Percentiles rank a stretch among this genome's conserved stretches.
Conservation (phyloP, 2,329 filamentous ascomycete species). For the Furcasterigmium sp. region DNA sequence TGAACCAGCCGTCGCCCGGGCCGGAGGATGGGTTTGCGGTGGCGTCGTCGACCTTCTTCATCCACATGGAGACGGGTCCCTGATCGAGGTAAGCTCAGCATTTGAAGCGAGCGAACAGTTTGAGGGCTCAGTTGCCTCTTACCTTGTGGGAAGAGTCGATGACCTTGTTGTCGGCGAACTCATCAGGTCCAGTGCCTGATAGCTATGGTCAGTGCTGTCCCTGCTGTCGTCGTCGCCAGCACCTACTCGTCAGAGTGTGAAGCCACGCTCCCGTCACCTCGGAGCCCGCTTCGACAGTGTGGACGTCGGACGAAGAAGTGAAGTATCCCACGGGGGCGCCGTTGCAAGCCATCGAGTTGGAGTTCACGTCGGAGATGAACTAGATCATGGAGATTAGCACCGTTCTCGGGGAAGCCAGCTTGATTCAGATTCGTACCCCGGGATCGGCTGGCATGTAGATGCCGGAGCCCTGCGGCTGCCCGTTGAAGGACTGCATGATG, state of each 20-base stretch:
- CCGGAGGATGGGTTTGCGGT: slow-evolving; percentile 33
- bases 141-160: neutral
- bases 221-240: too few relatives aligned
- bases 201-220: too few relatives aligned
- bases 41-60: slow-evolving; percentile 48
- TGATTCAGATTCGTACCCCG: neutral
- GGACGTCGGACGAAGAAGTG: slow-evolving; percentile 30
- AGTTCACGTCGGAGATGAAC: slow-evolving; percentile 45
- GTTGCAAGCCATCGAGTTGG: slow-evolving; percentile 51
- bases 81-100: neutral
- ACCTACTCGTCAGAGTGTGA: neutral
- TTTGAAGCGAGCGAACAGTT: neutral
- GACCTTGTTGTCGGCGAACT: slow-evolving; percentile 42
- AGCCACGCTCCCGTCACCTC: slow-evolving; percentile 29
- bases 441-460: neutral
- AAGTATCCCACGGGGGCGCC: slow-evolving; percentile 30
- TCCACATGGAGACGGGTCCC: slow-evolving; percentile 43
- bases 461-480: neutral
- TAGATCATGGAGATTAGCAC: neutral
- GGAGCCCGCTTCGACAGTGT: slow-evolving; percentile 45
- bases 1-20: slow-evolving; percentile 17
- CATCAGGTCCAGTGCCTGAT: slow-evolving; percentile 47
- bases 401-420: too few relatives aligned
- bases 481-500: slow-evolving; percentile 24
- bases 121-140: neutral